Evolutionary conservation across 331 rosid species (phyloP).

Genomic region (Cydonia oblonga): DNA sequence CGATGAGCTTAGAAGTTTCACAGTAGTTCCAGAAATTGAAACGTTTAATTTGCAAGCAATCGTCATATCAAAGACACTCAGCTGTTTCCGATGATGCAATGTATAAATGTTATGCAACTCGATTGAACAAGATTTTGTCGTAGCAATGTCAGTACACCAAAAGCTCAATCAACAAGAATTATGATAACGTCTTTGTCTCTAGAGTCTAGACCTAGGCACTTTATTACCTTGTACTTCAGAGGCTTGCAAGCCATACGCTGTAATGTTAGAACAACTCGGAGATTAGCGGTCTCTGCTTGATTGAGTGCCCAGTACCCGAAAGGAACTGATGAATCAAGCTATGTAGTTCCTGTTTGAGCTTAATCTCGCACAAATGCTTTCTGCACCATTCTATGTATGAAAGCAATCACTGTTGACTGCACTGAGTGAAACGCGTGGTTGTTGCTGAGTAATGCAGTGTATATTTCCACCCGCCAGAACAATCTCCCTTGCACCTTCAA

Average conservation of each 20-base stretch:
- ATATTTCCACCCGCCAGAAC: conserved; percentile 42
- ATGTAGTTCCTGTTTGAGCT: no score
- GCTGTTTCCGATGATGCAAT: not conserved
- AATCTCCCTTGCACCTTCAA: conserved; percentile 46
- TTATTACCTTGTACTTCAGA: not conserved
- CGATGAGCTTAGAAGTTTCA: not conserved
- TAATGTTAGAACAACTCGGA: not conserved
- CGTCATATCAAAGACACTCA: no score
- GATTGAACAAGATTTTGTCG: not conserved
- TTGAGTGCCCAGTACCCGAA: not conserved
- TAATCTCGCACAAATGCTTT: no score
- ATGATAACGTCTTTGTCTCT: not conserved
- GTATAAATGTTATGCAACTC: not conserved
- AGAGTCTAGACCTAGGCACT: not conserved
- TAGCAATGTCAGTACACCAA: not conserved
- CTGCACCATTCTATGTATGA: not conserved
- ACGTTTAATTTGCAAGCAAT: no score
- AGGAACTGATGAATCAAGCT: not conserved
- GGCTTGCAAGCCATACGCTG: not conserved
- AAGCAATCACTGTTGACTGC: not conserved
- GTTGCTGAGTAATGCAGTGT: conserved; percentile 46
- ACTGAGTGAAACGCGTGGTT: conserved; percentile 8
- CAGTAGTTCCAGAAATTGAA: no score
- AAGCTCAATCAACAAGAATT: not conserved
- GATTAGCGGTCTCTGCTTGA: not conserved